These are phyloP conservation scores for Mitragyna speciosa DNA, from an alignment of 257 asterid species.

Conservation along the genomic window DNA sequence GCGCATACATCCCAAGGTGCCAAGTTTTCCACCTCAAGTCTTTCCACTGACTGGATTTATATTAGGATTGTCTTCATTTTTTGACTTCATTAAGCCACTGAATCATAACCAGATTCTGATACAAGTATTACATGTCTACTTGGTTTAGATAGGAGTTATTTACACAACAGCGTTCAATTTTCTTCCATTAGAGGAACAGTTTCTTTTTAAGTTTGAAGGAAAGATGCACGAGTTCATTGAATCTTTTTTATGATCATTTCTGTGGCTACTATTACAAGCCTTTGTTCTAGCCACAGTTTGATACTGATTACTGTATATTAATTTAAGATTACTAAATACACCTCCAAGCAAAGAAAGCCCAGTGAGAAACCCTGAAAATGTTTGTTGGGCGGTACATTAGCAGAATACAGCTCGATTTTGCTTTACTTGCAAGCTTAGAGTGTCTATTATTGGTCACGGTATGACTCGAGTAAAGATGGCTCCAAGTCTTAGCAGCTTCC, in stretches of 20 bases:
- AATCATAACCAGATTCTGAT: constrained; percentile 1
- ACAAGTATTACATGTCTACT: not conserved
- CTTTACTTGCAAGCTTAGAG: not conserved
- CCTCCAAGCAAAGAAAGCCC: not conserved
- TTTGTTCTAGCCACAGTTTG: not conserved
- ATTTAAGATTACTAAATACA: not conserved
- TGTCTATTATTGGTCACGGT: not conserved
- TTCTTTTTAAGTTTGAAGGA: constrained; percentile 5
- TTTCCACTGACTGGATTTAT: constrained; percentile 40
- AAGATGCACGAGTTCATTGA: constrained; percentile 4
- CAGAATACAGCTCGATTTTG: not conserved
- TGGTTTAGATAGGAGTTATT: constrained; percentile 5
- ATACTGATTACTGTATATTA: not conserved
- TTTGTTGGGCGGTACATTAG: not conserved
- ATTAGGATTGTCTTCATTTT: not conserved
- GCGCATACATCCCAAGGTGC: constrained; percentile 55
- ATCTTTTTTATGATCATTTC: not conserved
- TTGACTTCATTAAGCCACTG: not conserved
- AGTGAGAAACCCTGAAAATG: not conserved
- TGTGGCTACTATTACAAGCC: not conserved
- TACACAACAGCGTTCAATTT: not conserved
- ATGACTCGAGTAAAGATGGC: not conserved
- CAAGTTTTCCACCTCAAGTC: constrained; percentile 92
- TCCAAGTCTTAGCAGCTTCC: not conserved
- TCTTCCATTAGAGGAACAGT: constrained; percentile 1